These are phyloP conservation scores for Rhododendron ovatum DNA, from an alignment of 148 eudicot genomes.

Conservation along the genomic window DNA sequence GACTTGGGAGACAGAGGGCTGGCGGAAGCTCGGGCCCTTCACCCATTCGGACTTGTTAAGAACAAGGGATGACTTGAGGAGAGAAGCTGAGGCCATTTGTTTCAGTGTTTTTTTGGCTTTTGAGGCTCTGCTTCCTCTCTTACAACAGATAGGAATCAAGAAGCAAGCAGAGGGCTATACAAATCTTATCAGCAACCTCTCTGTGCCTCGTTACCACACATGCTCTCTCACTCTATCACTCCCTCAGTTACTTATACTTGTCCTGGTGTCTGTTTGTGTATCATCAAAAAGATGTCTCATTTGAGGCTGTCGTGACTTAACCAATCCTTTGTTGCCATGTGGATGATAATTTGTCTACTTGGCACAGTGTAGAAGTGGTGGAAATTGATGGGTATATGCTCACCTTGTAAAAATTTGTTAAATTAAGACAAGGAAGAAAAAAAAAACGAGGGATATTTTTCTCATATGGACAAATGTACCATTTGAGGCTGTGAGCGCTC, in stretches of 20 bases:
- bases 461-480: neutral
- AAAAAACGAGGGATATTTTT: neutral
- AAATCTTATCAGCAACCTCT: constrained; percentile 42
- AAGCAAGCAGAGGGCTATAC: neutral
- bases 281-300: constrained; percentile 36
- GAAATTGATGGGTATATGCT: constrained; percentile 21
- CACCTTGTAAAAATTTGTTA: constrained; percentile 14
- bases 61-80: constrained; percentile 71
- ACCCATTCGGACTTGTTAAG: constrained; percentile 80
- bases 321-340: constrained; percentile 45
- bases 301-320: constrained; percentile 53
- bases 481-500: constrained; percentile 27
- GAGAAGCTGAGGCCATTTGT: constrained; percentile 77
- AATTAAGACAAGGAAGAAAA: neutral
- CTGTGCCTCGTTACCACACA: constrained; percentile 49
- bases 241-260: constrained; percentile 32
- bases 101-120: neutral
- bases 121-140: neutral
- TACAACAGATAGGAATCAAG: neutral
- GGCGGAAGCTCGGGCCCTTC: constrained; percentile 72
- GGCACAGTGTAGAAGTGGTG: constrained; percentile 16
- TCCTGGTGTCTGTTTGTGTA: neutral
- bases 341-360: constrained; percentile 41
- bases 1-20: constrained; percentile 36
- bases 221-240: constrained; percentile 6